Percentiles rank a stretch among this genome's conserved stretches.
These are phyloP conservation scores for Ustilago loliicola DNA, from an alignment of 1,284 basidiomycete genomes.

Conservation along the genomic window DNA sequence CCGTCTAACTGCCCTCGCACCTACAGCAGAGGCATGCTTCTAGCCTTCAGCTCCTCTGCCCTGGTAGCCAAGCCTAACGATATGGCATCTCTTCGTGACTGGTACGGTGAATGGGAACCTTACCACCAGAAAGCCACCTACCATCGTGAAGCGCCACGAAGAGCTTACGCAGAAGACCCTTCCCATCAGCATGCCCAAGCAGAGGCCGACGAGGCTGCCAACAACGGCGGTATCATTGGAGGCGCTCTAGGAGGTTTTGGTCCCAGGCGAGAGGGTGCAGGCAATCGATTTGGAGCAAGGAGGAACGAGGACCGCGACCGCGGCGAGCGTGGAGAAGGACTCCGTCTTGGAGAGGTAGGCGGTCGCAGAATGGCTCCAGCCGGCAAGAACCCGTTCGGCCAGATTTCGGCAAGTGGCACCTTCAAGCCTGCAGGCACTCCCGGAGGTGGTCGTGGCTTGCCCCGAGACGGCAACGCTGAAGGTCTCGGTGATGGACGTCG, in stretches of 20 bases:
- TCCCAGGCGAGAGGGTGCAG: conserved; percentile 49
- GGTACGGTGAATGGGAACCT: conserved; percentile 77
- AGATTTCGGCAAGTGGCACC: conserved; percentile 61
- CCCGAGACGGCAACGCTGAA: conserved; percentile 34
- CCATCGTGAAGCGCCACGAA: conserved; percentile 79
- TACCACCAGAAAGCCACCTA: conserved; percentile 70
- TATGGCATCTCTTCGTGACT: conserved; percentile 84
- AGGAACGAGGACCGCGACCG: conserved; percentile 56
- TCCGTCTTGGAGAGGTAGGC: conserved; percentile 40
- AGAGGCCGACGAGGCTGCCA: conserved; percentile 27
- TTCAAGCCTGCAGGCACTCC: conserved; percentile 62
- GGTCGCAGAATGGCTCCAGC: conserved; percentile 47
- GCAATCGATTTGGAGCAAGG: conserved; percentile 45
- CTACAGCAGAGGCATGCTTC: conserved; percentile 70
- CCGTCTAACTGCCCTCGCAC: conserved; percentile 44
- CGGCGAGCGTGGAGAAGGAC: conserved; percentile 28
- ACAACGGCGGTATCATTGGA: conserved; percentile 46
- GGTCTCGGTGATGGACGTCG: conserved; percentile 37
- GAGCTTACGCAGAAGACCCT: conserved; percentile 47
- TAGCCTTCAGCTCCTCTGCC: conserved; percentile 81
- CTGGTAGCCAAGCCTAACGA: conserved; percentile 78
- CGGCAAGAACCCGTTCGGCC: conserved; percentile 65
- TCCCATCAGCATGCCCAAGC: conserved; percentile 14
- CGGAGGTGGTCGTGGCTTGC: conserved; percentile 27
- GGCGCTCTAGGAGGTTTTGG: conserved; percentile 51